Evolutionary conservation across 2,329 filamentous ascomycete genomes (phyloP), one percentile per base, ranked within the genome.

Genomic region (Hymenoscyphus fraxineus): DNA sequence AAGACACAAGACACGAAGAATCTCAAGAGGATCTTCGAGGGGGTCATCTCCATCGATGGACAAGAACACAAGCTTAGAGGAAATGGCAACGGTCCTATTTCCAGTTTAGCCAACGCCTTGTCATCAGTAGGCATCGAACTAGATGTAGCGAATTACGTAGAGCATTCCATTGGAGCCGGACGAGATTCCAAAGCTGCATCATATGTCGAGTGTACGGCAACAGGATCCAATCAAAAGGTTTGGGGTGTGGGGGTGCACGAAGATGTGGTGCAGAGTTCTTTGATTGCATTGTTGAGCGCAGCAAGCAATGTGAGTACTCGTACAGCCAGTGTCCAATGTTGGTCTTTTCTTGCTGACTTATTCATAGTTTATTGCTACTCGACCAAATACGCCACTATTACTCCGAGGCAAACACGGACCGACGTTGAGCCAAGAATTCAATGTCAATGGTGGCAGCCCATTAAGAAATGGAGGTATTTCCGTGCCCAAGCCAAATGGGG

Each of bases 221-320:
- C 84, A 3, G 86, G 85, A 58, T 88, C 83, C 67, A 84, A 84
- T 62, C 82, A 91, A 72, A 89, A 86, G 73, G 89, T 96, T 2
- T 97, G 93, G 92, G 93, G 93, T 71, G 90, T 97, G 6, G 93
- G 92, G 40, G 91, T 97, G 71, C 92, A 97, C 76, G 89, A 94
- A 76, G 94, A 97, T 80, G 92, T 96, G 66, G 92, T 96, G 22
- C 91, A 96, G 77, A 93, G 91, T 72, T 93, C 89, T 77, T 84
- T 97, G 74, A 90, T 93, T 76, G 93, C 93, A 64, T 81, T 97
- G 70, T 81, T 97, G 76, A 90, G 89, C 71, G 93, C 93, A 59
- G 93, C 93, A 62, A 91, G 88, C 76, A 94, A 90, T 74, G 92
- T 96, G 81, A 85, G 90, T 84, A 10, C 10, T 66, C 10, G 13